Percentiles rank a stretch among this genome's conserved stretches.
These are phyloP conservation scores for Neurospora discreta DNA, from an alignment of 495 filamentous ascomycete species.

Conservation along the genomic window DNA sequence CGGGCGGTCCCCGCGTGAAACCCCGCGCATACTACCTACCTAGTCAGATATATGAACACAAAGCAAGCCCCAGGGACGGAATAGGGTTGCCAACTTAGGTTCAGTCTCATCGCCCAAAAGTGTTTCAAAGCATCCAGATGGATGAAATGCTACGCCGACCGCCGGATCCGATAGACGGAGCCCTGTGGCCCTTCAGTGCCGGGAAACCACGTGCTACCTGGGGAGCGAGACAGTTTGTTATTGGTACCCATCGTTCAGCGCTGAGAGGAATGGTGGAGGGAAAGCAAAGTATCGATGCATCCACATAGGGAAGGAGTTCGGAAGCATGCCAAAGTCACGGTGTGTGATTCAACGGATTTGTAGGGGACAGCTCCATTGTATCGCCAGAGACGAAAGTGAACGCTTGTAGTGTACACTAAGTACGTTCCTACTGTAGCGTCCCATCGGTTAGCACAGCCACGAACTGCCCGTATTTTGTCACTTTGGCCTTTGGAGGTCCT, in stretches of 20 bases:
- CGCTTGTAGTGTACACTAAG: not conserved
- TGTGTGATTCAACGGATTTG: not conserved
- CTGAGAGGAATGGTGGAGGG: not conserved
- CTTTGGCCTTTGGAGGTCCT: not conserved
- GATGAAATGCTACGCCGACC: not conserved
- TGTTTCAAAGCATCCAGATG: not conserved
- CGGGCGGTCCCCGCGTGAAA: too few species aligned
- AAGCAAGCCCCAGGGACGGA: not conserved
- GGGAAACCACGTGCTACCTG: not conserved
- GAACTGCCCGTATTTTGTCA: not conserved
- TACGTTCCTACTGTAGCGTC: not conserved
- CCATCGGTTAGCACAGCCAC: not conserved
- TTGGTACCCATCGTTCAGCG: not conserved
- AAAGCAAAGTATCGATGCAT: not conserved
- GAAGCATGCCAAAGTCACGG: not conserved
- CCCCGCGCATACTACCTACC: too few species aligned
- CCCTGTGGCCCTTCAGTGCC: not conserved
- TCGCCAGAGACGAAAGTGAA: not conserved
- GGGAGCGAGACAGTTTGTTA: not conserved
- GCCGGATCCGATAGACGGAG: not conserved
- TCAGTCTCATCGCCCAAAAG: not conserved
- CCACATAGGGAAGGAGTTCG: not conserved
- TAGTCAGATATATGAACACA: not conserved
- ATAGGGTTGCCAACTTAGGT: not conserved
- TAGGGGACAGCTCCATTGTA: not conserved